Evolutionary conservation across 176 grass and related monocot species (phyloP).

Genomic region (Dendrocalamus sinicus): DNA sequence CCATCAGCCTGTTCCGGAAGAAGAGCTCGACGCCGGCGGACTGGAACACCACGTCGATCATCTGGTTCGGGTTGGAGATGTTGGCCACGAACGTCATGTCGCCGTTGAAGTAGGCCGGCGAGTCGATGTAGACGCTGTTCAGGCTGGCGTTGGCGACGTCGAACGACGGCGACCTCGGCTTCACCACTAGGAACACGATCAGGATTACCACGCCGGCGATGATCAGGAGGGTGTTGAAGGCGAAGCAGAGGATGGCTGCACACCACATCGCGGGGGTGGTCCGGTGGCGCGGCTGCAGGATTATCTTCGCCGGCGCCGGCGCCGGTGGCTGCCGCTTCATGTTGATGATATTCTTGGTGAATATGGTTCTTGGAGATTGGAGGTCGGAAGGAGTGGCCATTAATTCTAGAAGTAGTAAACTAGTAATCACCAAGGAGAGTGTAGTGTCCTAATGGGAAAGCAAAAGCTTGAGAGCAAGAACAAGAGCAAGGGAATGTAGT

Average conservation of each 20-base stretch:
- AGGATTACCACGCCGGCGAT: conserved; percentile 65
- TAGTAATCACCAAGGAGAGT: conserved; percentile 11
- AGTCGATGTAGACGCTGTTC: conserved; percentile 74
- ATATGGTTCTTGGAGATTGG: conserved; percentile 47
- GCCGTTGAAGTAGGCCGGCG: conserved; percentile 69
- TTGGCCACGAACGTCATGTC: conserved; percentile 77
- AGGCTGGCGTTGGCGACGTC: conserved; percentile 66
- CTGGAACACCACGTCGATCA: conserved; percentile 67
- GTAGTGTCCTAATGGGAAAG: conserved; percentile 27
- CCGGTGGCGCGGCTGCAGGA: conserved; percentile 52
- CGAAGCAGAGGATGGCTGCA: conserved; percentile 75
- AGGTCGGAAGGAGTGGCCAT: conserved; percentile 56
- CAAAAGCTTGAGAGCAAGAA: no score
- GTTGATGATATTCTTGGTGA: conserved; percentile 17
- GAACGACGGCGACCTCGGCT: conserved; percentile 67
- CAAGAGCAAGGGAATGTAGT: no score
- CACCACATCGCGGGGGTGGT: conserved; percentile 79
- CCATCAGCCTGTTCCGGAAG: conserved; percentile 71
- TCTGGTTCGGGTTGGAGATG: conserved; percentile 89
- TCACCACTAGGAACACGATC: conserved; percentile 70
- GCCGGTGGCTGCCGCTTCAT: conserved; percentile 42
- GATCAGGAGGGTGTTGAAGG: conserved; percentile 85
- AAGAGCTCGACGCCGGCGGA: conserved; percentile 66
- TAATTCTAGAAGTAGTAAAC: conserved; percentile 2
- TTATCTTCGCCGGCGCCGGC: conserved; percentile 36